Base-by-base conservation (phyloP, 768 basidiomycete genomes). In the Auricularia auricula-judae region DNA sequence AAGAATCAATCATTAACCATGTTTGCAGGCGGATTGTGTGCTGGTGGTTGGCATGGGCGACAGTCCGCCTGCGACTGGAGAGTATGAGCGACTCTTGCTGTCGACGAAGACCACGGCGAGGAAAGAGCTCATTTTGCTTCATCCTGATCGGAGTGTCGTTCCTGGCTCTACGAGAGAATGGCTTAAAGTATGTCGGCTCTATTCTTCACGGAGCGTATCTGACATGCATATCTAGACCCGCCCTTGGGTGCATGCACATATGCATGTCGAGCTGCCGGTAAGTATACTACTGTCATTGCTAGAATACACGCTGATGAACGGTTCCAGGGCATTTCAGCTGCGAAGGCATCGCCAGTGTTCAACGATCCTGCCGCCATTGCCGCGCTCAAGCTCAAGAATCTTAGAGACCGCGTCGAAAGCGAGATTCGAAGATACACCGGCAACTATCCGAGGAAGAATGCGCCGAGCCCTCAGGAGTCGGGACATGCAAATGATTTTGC, bases 51-150 rank as follows among this genome's bases (percentile, higher is more conserved):
- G 92, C 7, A 89, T 95, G 84, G 95, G 91, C 3, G 94, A 97
- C 65, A 94, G 93, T 71, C 88, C 93, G 14, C 76, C 79, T 0
- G 82, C 82, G 21, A 78, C 93, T 4, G 97, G 97, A 12, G 97
- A 99, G 76, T 98, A 93, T 70, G 95, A 99, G 74, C 85, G 95
- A 63, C 78, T 98, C 3, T 76, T 99, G 23, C 80, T 98, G 51
- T 94, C 94, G 1, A 90, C 94, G 82, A 98, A 98, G 78, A 98
- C 96, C 0, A 98, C 96, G 0, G 97, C 96, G n/a, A 79, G 97
- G 63, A 98, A 98, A 75, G 97, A 99, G 73, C 84, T 99, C 34
- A 88, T 99, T 3, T 79, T 99, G 3, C 79, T 99, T 10, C 97
- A 99, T 71, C 87, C 94, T 2, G 92, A 97, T 71, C 86, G 94